These are phyloP conservation scores for Diversispora epigaea DNA, from an alignment of 192 early-diverging fungal species.

Conservation along the genomic window DNA sequence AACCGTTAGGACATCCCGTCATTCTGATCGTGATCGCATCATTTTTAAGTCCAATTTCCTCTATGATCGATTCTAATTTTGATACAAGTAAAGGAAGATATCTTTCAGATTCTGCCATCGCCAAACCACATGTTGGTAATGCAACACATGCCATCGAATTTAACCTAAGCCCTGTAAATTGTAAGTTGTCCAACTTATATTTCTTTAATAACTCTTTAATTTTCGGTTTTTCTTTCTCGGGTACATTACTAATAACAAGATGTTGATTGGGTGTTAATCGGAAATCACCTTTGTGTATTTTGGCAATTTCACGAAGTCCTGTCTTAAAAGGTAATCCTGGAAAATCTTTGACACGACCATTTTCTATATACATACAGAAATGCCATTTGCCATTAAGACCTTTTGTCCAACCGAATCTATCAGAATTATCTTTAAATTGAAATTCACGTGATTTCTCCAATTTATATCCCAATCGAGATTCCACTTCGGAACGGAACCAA, in stretches of 20 bases:
- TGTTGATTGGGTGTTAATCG: slow-evolving; percentile 93
- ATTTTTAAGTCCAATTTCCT: slow-evolving; percentile 75
- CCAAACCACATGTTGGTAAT: slow-evolving; percentile 90
- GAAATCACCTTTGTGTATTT: slow-evolving; percentile 73
- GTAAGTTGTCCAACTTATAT: slow-evolving; percentile 81
- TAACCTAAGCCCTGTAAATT: slow-evolving; percentile 75
- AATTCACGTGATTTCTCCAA: slow-evolving; percentile 69
- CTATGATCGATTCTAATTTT: slow-evolving; percentile 76
- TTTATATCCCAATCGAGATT: slow-evolving; percentile 73
- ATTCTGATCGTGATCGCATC: slow-evolving; percentile 95
- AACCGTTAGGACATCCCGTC: slow-evolving; percentile 99
- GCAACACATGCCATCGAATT: slow-evolving; percentile 96
- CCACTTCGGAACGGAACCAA: slow-evolving; percentile 88
- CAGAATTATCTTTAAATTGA: slow-evolving; percentile 84
- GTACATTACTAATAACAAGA: slow-evolving; percentile 77
- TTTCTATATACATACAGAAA: slow-evolving; percentile 90
- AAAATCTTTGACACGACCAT: slow-evolving; percentile 86
- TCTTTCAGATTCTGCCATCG: slow-evolving; percentile 97
- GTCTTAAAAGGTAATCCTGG: slow-evolving; percentile 71
- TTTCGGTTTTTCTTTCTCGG: slow-evolving; percentile 66
- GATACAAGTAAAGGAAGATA: slow-evolving; percentile 85
- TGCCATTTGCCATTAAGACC: slow-evolving; percentile 65
- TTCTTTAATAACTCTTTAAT: slow-evolving; percentile 70
- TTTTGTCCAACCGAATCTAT: slow-evolving; percentile 92
- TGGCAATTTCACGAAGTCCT: slow-evolving; percentile 77